These are phyloP conservation scores for Prosopis cineraria DNA, from an alignment of 306 rosid species.

Conservation along the genomic window DNA sequence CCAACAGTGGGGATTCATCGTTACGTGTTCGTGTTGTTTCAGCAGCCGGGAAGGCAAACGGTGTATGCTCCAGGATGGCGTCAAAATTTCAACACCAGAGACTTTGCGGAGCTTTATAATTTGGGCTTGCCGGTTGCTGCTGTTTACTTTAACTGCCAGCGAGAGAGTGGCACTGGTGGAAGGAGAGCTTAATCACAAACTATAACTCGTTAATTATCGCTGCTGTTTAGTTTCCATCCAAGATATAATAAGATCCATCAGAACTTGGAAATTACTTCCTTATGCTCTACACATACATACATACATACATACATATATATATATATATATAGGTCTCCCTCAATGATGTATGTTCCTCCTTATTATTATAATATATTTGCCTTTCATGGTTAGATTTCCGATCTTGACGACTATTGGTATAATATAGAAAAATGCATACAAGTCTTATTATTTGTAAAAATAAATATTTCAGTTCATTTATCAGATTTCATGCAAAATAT, in stretches of 20 bases:
- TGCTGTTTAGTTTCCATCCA: background rate
- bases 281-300: background rate
- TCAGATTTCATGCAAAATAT: too few relatives aligned
- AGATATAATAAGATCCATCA: background rate
- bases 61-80: conserved; percentile 85
- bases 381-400: background rate
- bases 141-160: conserved; percentile 66
- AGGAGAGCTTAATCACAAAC: conserved; percentile 37
- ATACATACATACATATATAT: background rate
- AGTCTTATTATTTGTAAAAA: background rate
- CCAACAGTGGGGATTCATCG: conserved; percentile 85
- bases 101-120: conserved; percentile 73
- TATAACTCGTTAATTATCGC: background rate
- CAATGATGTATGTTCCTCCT: background rate
- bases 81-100: conserved; percentile 74
- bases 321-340: background rate
- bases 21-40: conserved; percentile 59
- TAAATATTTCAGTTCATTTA: background rate
- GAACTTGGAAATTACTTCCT: background rate
- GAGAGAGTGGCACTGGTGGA: conserved; percentile 70
- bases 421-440: too few relatives aligned
- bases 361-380: background rate
- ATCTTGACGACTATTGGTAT: background rate
- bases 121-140: conserved; percentile 84
- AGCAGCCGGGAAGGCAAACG: conserved; percentile 61